phyloP scores from a whole-genome alignment of 2,329 filamentous ascomycete species.

The Fusarium pilosicola region DNA sequence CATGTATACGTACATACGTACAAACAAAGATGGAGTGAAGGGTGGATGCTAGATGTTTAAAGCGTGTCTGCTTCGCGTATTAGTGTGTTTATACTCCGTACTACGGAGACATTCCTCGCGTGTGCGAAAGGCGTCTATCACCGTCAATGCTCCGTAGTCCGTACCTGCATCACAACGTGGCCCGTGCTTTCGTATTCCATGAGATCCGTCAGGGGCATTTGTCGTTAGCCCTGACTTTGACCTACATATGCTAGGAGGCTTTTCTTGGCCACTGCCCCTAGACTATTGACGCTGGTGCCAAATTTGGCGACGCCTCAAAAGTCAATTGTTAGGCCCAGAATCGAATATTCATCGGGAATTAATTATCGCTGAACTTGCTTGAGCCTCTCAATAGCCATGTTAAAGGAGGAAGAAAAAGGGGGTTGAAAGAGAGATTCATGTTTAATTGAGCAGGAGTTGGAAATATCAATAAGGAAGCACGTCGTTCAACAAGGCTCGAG shows the following conservation, averaged over 20 bases:
- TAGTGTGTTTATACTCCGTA: background rate
- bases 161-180: constrained; percentile 43
- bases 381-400: background rate
- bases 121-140: constrained; percentile 12
- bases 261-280: constrained; percentile 28
- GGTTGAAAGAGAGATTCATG: background rate
- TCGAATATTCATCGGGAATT: background rate
- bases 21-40: constrained; percentile 5
- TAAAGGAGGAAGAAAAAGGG: background rate
- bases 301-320: constrained; percentile 16
- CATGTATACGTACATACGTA: background rate
- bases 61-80: constrained; percentile 10
- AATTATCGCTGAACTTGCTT: background rate
- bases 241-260: background rate
- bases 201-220: constrained; percentile 37
- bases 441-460: constrained; percentile 1
- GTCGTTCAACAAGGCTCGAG: background rate
- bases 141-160: constrained; percentile 26
- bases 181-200: constrained; percentile 43
- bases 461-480: background rate
- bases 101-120: constrained; percentile 6
- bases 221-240: constrained; percentile 11
- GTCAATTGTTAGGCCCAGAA: constrained; percentile 4
- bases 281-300: constrained; percentile 27
- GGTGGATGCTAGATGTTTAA: background rate